Percentiles rank a stretch among this genome's conserved stretches.
These are phyloP conservation scores for Avena sativa DNA, from an alignment of 176 grass and related monocot genomes.

Conservation along the genomic window DNA sequence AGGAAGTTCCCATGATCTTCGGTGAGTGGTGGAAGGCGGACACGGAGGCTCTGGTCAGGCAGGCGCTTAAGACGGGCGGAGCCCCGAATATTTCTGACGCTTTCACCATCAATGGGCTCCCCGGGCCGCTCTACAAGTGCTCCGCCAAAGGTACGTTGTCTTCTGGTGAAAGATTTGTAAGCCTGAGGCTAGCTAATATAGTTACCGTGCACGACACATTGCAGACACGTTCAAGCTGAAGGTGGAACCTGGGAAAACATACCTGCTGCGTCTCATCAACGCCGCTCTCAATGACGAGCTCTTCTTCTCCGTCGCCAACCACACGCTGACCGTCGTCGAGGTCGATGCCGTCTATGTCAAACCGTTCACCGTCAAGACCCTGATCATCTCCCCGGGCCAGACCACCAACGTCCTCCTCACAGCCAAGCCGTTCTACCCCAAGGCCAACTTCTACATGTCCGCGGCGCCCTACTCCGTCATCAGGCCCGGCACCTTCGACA, in stretches of 20 bases:
- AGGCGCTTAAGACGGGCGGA: slow-evolving; percentile 37
- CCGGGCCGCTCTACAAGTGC: slow-evolving; percentile 48
- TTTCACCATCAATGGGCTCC: slow-evolving; percentile 56
- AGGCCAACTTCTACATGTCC: slow-evolving; percentile 41
- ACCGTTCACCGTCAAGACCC: slow-evolving; percentile 21
- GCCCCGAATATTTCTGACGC: slow-evolving; percentile 42
- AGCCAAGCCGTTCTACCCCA: not conserved
- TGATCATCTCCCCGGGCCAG: slow-evolving; percentile 46
- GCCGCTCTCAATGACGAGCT: slow-evolving; percentile 54
- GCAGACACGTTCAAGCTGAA: slow-evolving; percentile 43
- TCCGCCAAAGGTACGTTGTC: slow-evolving; percentile 24
- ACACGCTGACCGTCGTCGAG: slow-evolving; percentile 58
- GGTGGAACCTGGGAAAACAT: slow-evolving; percentile 58
- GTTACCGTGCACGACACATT: not conserved
- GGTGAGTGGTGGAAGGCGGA: slow-evolving; percentile 54
- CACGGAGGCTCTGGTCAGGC: slow-evolving; percentile 31
- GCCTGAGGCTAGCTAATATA: no score
- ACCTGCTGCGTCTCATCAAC: slow-evolving; percentile 61
- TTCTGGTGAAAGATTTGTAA: no score
- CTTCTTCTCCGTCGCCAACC: slow-evolving; percentile 62
- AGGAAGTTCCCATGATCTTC: slow-evolving; percentile 48
- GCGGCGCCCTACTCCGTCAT: slow-evolving; percentile 7
- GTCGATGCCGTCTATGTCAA: slow-evolving; percentile 56
- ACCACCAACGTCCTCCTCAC: slow-evolving; percentile 43
- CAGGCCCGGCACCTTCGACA: not conserved